Evolutionary conservation across 495 filamentous ascomycete genomes (phyloP).

Genomic region (Neurospora africana): DNA sequence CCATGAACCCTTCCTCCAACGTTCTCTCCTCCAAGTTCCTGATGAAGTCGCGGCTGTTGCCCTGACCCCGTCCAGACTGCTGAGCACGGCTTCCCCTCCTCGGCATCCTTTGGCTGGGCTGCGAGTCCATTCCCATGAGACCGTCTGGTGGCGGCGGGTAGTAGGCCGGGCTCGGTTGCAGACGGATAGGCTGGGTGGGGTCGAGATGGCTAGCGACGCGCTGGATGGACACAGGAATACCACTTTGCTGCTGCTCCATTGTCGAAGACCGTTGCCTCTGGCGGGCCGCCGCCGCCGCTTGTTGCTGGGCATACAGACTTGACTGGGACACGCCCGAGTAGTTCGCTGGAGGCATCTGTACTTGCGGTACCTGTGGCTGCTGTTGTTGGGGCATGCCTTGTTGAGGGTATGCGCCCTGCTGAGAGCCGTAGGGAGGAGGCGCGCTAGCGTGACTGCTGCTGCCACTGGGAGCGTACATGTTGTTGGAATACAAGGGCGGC

Average conservation of each 20-base stretch:
- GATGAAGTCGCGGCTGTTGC: constrained; percentile 79
- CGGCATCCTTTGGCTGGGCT: constrained; percentile 53
- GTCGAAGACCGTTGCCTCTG: constrained; percentile 82
- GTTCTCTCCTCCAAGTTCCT: constrained; percentile 88
- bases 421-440: constrained; percentile 79
- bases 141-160: constrained; percentile 94
- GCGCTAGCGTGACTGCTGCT: constrained; percentile 47
- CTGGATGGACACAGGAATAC: constrained; percentile 87
- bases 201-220: constrained; percentile 95
- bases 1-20: constrained; percentile 70
- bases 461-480: constrained; percentile 65
- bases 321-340: constrained; percentile 47
- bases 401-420: constrained; percentile 58
- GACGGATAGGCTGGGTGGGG: constrained; percentile 82
- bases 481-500: constrained; percentile 59
- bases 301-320: constrained; percentile 80
- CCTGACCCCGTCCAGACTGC: constrained; percentile 38
- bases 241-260: constrained; percentile 84
- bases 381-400: constrained; percentile 54
- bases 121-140: constrained; percentile 39
- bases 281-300: constrained; percentile 52
- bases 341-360: constrained; percentile 58
- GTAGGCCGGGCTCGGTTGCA: constrained; percentile 95
- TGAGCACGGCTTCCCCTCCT: constrained; percentile 68
- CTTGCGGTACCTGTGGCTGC: constrained; percentile 24